phyloP scores from a whole-genome alignment of 805 yeast species.

The Saccharomycopsis guyanensis region DNA sequence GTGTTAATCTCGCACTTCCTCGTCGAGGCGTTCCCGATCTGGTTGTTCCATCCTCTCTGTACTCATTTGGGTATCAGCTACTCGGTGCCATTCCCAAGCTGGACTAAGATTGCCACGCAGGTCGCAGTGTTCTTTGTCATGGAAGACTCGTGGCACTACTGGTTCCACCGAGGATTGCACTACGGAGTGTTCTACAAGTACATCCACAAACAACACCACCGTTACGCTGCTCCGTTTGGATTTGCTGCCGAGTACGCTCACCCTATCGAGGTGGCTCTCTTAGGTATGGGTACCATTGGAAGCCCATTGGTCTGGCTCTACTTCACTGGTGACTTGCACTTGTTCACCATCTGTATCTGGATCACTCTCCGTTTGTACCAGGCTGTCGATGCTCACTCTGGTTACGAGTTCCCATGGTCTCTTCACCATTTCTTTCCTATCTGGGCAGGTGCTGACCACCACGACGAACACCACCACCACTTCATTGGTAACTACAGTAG shows the following conservation, averaged over 20 bases:
- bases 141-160: slow-evolving; percentile 78
- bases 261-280: slow-evolving; percentile 68
- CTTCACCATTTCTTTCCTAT: slow-evolving; percentile 68
- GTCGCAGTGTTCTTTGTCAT: slow-evolving; percentile 58
- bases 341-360: slow-evolving; percentile 70
- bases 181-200: slow-evolving; percentile 62
- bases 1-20: slow-evolving; percentile 65
- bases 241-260: slow-evolving; percentile 83
- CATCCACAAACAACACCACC: slow-evolving; percentile 79
- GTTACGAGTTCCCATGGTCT: slow-evolving; percentile 81
- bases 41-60: slow-evolving; percentile 77
- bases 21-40: slow-evolving; percentile 76
- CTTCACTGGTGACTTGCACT: slow-evolving; percentile 53
- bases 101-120: slow-evolving; percentile 43
- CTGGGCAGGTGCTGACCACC: slow-evolving; percentile 87
- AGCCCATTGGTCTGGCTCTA: slow-evolving; percentile 65
- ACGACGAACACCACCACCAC: slow-evolving; percentile 77
- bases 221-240: slow-evolving; percentile 81
- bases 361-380: slow-evolving; percentile 64
- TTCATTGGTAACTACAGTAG: slow-evolving; percentile 79
- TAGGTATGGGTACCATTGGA: slow-evolving; percentile 79
- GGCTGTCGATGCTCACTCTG: slow-evolving; percentile 81
- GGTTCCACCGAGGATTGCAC: slow-evolving; percentile 71
- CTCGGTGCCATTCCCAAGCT: slow-evolving; percentile 62
- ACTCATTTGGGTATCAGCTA: slow-evolving; percentile 51